Percentiles rank a stretch among this genome's conserved stretches.
Conservation (phyloP, 345 rosid genomes). For the Carallia pectinifolia region DNA sequence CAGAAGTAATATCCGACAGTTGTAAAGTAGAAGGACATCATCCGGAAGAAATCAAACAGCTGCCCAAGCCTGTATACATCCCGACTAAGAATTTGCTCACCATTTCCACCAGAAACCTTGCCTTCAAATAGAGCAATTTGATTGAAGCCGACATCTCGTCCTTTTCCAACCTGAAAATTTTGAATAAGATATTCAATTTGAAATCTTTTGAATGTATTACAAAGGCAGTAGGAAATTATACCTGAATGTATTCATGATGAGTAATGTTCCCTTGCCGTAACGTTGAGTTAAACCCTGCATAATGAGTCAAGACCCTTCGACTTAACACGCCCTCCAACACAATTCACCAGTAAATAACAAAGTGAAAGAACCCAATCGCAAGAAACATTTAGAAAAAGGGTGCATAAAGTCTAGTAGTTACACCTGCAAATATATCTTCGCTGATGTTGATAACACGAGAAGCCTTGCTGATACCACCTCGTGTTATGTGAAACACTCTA, state of each 20-base stretch:
- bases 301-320: neutral
- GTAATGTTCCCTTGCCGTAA: slow-evolving; percentile 97
- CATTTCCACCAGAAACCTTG: slow-evolving; percentile 98
- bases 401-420: slow-evolving; percentile 8
- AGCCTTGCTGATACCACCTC: slow-evolving; percentile 99
- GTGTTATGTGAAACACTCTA: slow-evolving; percentile 93
- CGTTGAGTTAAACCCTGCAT: slow-evolving; percentile 88
- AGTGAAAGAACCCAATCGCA: neutral
- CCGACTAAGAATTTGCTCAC: slow-evolving; percentile 98
- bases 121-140: slow-evolving; percentile 99
- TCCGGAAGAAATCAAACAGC: slow-evolving; percentile 94
- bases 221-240: slow-evolving; percentile 17
- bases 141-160: slow-evolving; percentile 97
- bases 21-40: slow-evolving; percentile 96
- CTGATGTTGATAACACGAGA: slow-evolving; percentile 97
- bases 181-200: slow-evolving; percentile 1
- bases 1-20: slow-evolving; percentile 94
- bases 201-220: slow-evolving; percentile 5
- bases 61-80: slow-evolving; percentile 98
- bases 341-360: neutral
- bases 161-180: slow-evolving; percentile 87
- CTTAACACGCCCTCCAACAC: neutral
- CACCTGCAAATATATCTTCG: slow-evolving; percentile 93
- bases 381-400: neutral
- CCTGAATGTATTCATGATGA: slow-evolving; percentile 99